Evolutionary conservation across 2,329 filamentous ascomycete genomes (phyloP), one percentile per base, ranked within the genome.

Genomic region (Fusarium odoratissimum): DNA sequence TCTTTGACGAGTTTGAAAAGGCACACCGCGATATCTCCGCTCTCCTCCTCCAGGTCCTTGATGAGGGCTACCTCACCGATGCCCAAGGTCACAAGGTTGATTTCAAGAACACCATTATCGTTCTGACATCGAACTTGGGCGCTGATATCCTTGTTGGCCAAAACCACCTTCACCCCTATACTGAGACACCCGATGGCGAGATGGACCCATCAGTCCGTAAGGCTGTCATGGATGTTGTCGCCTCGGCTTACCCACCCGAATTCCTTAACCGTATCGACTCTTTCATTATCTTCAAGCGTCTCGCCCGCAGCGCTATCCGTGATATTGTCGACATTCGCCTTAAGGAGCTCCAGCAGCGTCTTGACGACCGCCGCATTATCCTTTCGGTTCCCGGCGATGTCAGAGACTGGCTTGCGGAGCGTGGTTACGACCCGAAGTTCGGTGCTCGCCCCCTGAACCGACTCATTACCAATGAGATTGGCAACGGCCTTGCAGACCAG

Each of bases 1-100:
- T 99, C 4, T 97, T 99, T 76, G 96, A 99, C 80, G 96, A 98
- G 80, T 98, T 98, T 76, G 96, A 99, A 80, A 98, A 99, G 81
- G 96, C 95, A 0, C 96, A 98, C 80, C 92, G 94, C 60, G 96
- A 99, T 77, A 98, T 98, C 73, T 97, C 94, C 0, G 92, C 95
- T 1, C 86, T 99, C 6, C 88, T 99, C 8, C 89, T 99, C 8
- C 96, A 98, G 82, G 95, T 98, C 1, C 89, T 99, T 1, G 96
- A 98, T 79, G 96, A 98, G 81, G 96, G 96, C 6, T 98, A 96
- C 84, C 88, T 99, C 55, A 98, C 95, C 1, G 96, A 98, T 80
- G 91, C 94, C 0, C 95, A 98, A 83, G 96, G 96, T 37, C 95
- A 97, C 85, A 97, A 96, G 82, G 92, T 99, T 67, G 96, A 98